Conservation (phyloP, 2,329 filamentous ascomycete genomes). For the Penicillium italicum region DNA sequence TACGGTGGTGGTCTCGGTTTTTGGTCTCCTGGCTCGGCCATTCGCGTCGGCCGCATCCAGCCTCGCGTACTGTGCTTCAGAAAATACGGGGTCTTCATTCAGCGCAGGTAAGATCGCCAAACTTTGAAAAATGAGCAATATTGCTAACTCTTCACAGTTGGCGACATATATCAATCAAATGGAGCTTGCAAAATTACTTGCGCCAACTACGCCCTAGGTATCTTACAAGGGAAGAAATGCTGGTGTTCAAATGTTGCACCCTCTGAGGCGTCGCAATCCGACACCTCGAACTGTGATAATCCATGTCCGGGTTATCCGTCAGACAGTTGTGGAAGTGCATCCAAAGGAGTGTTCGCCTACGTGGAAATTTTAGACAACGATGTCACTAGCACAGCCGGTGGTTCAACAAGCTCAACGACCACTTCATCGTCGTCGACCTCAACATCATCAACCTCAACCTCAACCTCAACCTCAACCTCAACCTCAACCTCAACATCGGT, state of each 20-base stretch:
- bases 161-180: conserved; percentile 45
- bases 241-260: conserved; percentile 51
- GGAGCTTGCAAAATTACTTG: conserved; percentile 43
- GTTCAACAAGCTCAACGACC: conserved; percentile 12
- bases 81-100: conserved; percentile 44
- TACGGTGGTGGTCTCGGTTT: conserved; percentile 17
- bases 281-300: conserved; percentile 35
- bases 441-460: conserved; percentile 7
- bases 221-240: conserved; percentile 46
- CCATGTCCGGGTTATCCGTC: conserved; percentile 47
- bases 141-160: conserved; percentile 29
- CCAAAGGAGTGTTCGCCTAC: conserved; percentile 44
- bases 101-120: conserved; percentile 30
- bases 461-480: conserved; percentile 13
- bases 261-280: conserved; percentile 31
- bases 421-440: conserved; percentile 18
- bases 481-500: conserved; percentile 24
- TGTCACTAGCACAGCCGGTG: conserved; percentile 33
- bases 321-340: conserved; percentile 45
- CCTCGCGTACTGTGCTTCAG: conserved; percentile 43
- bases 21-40: conserved; percentile 28
- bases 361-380: conserved; percentile 35
- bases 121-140: not conserved
- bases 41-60: conserved; percentile 21
- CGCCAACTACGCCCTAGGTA: conserved; percentile 44